Percentiles rank a stretch among this genome's conserved stretches.
These are phyloP conservation scores for Lentinula sp. DNA, from an alignment of 768 basidiomycete genomes.

Conservation along the genomic window DNA sequence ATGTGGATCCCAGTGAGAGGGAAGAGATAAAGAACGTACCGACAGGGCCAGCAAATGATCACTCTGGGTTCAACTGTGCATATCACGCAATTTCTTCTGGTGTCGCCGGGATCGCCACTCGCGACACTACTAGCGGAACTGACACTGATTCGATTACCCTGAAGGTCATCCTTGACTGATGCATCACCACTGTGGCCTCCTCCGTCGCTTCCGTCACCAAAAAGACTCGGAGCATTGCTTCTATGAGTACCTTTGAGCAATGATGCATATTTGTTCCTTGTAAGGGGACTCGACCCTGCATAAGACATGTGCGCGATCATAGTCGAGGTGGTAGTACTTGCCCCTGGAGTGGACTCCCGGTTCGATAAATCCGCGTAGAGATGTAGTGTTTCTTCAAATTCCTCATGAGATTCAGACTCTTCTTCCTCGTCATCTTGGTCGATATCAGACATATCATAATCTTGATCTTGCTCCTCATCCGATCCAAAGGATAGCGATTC, in stretches of 20 bases:
- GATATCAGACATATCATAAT: slow-evolving; percentile 22
- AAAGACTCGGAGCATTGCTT: background rate
- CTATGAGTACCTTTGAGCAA: slow-evolving; percentile 18
- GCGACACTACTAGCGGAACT: background rate
- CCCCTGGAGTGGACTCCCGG: slow-evolving; percentile 21
- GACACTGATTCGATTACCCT: background rate
- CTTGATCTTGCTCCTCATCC: slow-evolving; percentile 17
- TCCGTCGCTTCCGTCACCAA: background rate
- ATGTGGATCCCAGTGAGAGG: background rate
- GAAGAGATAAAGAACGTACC: slow-evolving; percentile 32
- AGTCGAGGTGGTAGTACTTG: slow-evolving; percentile 30
- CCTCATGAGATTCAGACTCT: slow-evolving; percentile 17
- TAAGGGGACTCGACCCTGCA: slow-evolving; percentile 36
- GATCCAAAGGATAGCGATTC: slow-evolving; percentile 42
- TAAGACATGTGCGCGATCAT: slow-evolving; percentile 51
- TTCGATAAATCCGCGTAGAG: slow-evolving; percentile 48
- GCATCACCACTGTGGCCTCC: background rate
- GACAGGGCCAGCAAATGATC: slow-evolving; percentile 83
- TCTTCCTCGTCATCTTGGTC: slow-evolving; percentile 18
- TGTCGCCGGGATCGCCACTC: slow-evolving; percentile 11
- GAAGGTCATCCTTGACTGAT: background rate
- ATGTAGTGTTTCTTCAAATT: slow-evolving; percentile 34
- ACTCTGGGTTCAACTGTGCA: slow-evolving; percentile 64
- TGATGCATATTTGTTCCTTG: slow-evolving; percentile 40
- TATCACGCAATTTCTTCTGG: slow-evolving; percentile 50